These are phyloP conservation scores for Lachnellula subtilissima DNA, from an alignment of 2,329 filamentous ascomycete species.

Conservation along the genomic window DNA sequence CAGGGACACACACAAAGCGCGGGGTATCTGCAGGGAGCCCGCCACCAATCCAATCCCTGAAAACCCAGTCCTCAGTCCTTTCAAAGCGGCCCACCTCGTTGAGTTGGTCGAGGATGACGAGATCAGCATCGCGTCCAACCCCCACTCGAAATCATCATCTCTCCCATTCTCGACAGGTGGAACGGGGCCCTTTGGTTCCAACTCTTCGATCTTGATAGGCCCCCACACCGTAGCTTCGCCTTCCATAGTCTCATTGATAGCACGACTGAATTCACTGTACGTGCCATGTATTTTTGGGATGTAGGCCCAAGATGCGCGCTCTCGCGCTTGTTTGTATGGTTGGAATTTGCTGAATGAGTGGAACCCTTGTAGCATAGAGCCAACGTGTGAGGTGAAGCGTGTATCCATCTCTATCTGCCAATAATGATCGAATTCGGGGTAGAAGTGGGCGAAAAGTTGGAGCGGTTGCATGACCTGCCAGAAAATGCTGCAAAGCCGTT, in stretches of 20 bases:
- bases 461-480: conserved; percentile 45
- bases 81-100: too few species aligned
- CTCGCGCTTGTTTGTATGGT: conserved; percentile 69
- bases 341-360: conserved; percentile 59
- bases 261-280: conserved; percentile 63
- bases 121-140: conserved; percentile 69
- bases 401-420: conserved; percentile 72
- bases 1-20: too few species aligned
- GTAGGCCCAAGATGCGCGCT: conserved; percentile 68
- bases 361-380: conserved; percentile 68
- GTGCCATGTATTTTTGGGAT: conserved; percentile 64
- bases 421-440: conserved; percentile 67
- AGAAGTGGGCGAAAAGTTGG: conserved; percentile 69
- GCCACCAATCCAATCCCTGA: too few species aligned
- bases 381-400: conserved; percentile 74
- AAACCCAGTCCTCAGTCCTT: too few species aligned
- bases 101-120: conserved; percentile 41
- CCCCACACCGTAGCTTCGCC: conserved; percentile 52
- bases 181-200: conserved; percentile 57
- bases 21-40: too few species aligned
- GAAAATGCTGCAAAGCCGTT: too few species aligned
- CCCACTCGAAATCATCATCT: conserved; percentile 69
- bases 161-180: conserved; percentile 54
- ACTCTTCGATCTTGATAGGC: conserved; percentile 51
- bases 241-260: conserved; percentile 47